Base-by-base conservation (phyloP, 192 early-diverging fungal species). In the Linnemannia zychae region DNA sequence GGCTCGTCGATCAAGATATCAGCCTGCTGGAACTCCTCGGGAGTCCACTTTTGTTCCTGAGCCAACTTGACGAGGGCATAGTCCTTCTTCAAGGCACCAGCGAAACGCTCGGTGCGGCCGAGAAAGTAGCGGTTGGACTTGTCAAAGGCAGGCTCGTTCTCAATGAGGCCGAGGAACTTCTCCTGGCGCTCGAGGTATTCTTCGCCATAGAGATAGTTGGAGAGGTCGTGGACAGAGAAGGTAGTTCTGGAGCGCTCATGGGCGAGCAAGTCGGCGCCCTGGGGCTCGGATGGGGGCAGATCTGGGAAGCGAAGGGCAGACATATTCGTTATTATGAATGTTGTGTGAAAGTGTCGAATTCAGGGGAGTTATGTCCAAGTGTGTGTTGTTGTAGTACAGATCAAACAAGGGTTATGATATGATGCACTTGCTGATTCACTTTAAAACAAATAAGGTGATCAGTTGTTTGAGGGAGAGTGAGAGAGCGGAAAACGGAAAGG, bases 111-210 rank as follows among this genome's bases (percentile, higher is more conserved):
- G 22, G 88, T 82, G 63, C 96, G 92, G 73, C 93, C 93, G 81
- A 92, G 87, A 77, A 90, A 96, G 85, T 95, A 95, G 71, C 91
- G 88, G 48, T 94, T 78, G 18, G 90, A 92, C 84, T 96, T 90
- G 72, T 92, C 90, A 78, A 97, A 95, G 16, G 91, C 92, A 7
- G 94, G 92, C 80, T 97, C 95, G 49, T 88, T 90, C 46, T 92
- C 90, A 67, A 96, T 77, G 20, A 95, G 77, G 15, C 84, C 74
- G 22, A 93, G 88, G 11, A 96, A 82, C 77, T 91, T 93, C 78
- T 89, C 76, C 75, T 90, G 77, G 49, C 88, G 88, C 7, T 87
- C 80, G 16, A 96, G 89, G 81, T 90, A 90, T n/a, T 94, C 89
- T 17, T 92, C 82, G 53, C 92, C 93, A 44, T 94, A 90, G 76